Base-by-base conservation (phyloP, 306 rosid genomes). In the Acacia confusa region DNA sequence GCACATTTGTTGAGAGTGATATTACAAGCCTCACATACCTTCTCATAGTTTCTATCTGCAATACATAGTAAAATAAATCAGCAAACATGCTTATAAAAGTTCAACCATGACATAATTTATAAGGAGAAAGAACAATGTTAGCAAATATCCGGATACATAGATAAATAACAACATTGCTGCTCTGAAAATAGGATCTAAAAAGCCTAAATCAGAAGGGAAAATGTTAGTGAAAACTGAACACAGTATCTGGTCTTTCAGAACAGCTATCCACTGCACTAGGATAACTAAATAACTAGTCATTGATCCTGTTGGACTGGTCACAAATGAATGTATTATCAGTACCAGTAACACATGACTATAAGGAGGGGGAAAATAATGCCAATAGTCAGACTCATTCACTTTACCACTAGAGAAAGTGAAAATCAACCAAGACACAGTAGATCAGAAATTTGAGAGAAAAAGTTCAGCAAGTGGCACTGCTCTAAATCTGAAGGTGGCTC, bases 1-100 rank as follows among this genome's bases (percentile, higher is more conserved):
- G 92, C 91, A 86, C 88, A 72, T 82, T 88, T 89, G 75, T 92
- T 90, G 72, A 90, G 88, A 55, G 89, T 86, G 32, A 87, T 90
- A 70, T 87, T 80, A 71, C 92, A 92, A 58, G 79, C 82, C 88
- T 92, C 93, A 50, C 97, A 88, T 60, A 86, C 89, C 86, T 88
- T 86, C 84, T 89, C 94, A 41, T 86, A 90, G 76, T 85, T 84
- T 78, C 84, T 92, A 70, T 87, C 90, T 90, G 75, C 68, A 87
- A 58, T 30, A 72, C 32, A 64, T n/a, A 64, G 53, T 22, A 30
- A 79, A 79, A 79, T 67, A 16, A 17, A 14, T n/a, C 60, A 82
- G 63, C 66, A 67, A 80, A 11, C 72, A 67, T 19, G 61, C 36
- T 70, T 57, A 73, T 47, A 38, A 67, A 63, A 28, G 38, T 34